phyloP scores from a whole-genome alignment of 2,329 filamentous ascomycete species.

The Clonostachys rosea region DNA sequence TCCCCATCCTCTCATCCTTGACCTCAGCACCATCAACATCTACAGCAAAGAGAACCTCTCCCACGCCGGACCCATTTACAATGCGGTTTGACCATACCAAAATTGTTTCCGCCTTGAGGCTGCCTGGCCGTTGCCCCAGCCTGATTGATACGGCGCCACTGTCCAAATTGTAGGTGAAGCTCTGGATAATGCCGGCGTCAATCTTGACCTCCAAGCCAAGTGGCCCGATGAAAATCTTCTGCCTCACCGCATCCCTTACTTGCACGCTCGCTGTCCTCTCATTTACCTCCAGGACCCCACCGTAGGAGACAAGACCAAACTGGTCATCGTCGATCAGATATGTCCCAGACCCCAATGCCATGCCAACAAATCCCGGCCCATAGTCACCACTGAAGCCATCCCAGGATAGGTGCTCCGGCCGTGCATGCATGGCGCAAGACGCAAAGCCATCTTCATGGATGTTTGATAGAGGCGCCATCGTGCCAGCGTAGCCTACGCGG shows the following conservation, averaged over 20 bases:
- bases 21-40: too few relatives aligned
- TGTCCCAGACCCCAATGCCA: conserved; percentile 41
- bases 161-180: conserved; percentile 22
- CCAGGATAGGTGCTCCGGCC: conserved; percentile 49
- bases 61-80: too few relatives aligned
- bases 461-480: conserved; percentile 47
- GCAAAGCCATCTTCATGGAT: conserved; percentile 50
- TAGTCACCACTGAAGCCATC: conserved; percentile 55
- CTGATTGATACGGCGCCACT: conserved; percentile 10
- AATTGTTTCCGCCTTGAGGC: conserved; percentile 16
- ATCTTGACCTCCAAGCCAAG: conserved; percentile 31
- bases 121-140: conserved; percentile 18
- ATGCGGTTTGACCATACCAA: conserved; percentile 19
- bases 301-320: conserved; percentile 43
- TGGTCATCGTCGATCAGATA: conserved; percentile 40
- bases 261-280: conserved; percentile 23
- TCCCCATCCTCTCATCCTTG: too few relatives aligned
- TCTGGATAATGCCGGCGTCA: conserved; percentile 35
- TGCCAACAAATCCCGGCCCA: conserved; percentile 47
- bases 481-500: conserved; percentile 49
- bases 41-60: too few relatives aligned
- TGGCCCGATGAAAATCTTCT: conserved; percentile 41
- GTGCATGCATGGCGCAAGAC: conserved; percentile 51
- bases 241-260: conserved; percentile 38
- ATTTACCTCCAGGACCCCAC: conserved; percentile 28